Conservation (phyloP, 2,329 filamentous ascomycete genomes). For the Diaporthe amygdali region DNA sequence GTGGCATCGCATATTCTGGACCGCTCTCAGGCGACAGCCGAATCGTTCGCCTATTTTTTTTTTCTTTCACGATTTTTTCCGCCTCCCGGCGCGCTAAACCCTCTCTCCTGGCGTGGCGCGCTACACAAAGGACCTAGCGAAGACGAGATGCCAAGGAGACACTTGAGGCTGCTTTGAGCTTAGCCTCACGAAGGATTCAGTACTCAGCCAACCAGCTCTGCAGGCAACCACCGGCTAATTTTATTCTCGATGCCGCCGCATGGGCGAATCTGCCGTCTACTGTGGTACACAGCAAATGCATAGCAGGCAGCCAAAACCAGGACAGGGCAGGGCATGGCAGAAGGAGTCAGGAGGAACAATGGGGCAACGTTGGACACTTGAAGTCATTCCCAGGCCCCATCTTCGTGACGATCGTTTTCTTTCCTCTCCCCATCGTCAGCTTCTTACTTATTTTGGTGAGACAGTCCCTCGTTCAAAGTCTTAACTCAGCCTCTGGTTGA, state of each 20-base stretch:
- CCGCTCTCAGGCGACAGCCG: not conserved
- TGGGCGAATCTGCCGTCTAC: not conserved
- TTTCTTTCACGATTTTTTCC: not conserved
- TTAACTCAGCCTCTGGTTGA: not conserved
- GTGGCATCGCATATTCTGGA: not conserved
- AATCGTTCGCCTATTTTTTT: not conserved
- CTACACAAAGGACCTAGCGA: not conserved
- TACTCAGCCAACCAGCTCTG: not conserved
- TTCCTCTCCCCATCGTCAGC: not conserved
- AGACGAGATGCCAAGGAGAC: not conserved
- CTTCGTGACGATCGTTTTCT: not conserved
- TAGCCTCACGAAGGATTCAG: constrained; percentile 8
- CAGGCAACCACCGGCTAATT: constrained; percentile 13
- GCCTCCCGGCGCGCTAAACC: not conserved
- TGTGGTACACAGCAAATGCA: not conserved
- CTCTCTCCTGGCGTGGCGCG: not conserved
- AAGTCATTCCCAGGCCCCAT: not conserved
- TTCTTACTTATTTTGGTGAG: not conserved
- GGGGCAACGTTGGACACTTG: not conserved
- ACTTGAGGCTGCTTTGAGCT: constrained; percentile 6
- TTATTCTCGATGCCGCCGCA: not conserved
- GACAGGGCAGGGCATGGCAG: not conserved
- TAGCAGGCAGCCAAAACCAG: not conserved
- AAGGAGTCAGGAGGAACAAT: not conserved
- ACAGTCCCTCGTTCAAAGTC: not conserved